phyloP scores from a whole-genome alignment of 2,329 filamentous ascomycete genomes.

The Dryadomyces quercus-mongolicae region DNA sequence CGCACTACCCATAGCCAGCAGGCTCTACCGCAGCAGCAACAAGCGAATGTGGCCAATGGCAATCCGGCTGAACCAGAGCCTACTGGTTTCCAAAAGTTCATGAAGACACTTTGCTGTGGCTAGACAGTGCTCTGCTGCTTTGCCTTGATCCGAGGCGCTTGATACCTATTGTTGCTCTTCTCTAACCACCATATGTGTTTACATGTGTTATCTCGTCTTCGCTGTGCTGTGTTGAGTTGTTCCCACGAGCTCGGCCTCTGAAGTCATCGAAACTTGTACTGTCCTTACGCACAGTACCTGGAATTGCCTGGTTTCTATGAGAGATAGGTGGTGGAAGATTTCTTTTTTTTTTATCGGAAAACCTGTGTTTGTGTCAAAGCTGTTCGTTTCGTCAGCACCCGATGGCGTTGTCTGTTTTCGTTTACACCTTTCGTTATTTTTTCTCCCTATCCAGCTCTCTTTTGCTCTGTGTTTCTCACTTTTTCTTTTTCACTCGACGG shows the following conservation, averaged over 20 bases:
- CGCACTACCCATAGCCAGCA: slow-evolving; percentile 49
- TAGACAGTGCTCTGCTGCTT: slow-evolving; percentile 22
- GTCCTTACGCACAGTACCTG: neutral
- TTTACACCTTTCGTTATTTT: neutral
- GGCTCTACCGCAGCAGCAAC: slow-evolving; percentile 9
- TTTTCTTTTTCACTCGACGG: neutral
- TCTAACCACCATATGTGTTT: neutral
- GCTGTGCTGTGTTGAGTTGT: neutral
- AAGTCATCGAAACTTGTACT: neutral
- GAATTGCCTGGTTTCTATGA: neutral
- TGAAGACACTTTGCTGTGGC: slow-evolving; percentile 89
- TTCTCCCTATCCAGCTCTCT: neutral
- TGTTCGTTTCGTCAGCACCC: neutral
- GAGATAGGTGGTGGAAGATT: neutral
- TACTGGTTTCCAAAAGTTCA: slow-evolving; percentile 79
- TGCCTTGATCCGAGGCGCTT: neutral
- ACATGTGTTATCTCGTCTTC: neutral
- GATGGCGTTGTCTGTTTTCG: neutral
- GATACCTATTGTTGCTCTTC: neutral
- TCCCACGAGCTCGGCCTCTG: neutral
- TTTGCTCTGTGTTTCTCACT: neutral
- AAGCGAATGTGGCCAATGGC: slow-evolving; percentile 30
- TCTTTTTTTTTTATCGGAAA: neutral
- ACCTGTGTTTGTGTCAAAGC: neutral
- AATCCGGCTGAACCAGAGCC: slow-evolving; percentile 58